These are phyloP conservation scores for Cryoendolithus antarcticus DNA, from an alignment of 2,329 filamentous ascomycete genomes.

Conservation along the genomic window DNA sequence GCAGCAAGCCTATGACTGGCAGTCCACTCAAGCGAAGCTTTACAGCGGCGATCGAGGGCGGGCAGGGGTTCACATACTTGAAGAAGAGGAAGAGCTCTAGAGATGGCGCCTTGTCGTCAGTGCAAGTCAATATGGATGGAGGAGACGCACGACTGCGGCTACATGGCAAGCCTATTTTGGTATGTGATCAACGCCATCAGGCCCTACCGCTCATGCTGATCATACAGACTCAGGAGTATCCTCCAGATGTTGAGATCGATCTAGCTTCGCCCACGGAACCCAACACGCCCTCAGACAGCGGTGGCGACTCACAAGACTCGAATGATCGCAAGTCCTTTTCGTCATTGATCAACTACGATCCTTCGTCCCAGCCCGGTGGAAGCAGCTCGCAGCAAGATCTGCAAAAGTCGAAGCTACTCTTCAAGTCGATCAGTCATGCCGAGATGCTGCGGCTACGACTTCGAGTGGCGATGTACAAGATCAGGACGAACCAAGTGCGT, in stretches of 20 bases:
- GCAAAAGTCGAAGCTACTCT: constrained; percentile 8
- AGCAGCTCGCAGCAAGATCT: background rate
- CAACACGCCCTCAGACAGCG: constrained; percentile 14
- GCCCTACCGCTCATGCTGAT: too few relatives aligned
- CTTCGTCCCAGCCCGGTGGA: constrained; percentile 26
- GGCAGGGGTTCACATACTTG: constrained; percentile 22
- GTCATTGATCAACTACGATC: constrained; percentile 35
- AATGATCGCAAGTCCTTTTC: constrained; percentile 24
- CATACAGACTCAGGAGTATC: too few relatives aligned
- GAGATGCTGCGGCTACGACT: constrained; percentile 57
- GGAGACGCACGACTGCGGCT: too few relatives aligned
- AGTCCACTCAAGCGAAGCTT: constrained; percentile 24
- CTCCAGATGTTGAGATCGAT: too few relatives aligned
- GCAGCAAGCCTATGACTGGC: constrained; percentile 13
- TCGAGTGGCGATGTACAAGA: constrained; percentile 60
- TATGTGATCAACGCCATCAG: too few relatives aligned
- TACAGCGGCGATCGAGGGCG: constrained; percentile 18
- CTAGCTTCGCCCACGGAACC: constrained; percentile 13
- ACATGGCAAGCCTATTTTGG: too few relatives aligned
- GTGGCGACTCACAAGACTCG: constrained; percentile 12
- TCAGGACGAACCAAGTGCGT: constrained; percentile 58
- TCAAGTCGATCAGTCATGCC: constrained; percentile 39
- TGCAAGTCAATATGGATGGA: background rate
- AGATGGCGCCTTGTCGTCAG: background rate
- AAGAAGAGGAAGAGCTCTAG: constrained; percentile 17